Evolutionary conservation across 345 rosid genomes (phyloP), one percentile per base, ranked within the genome.

Genomic region (Linum trigynum): DNA sequence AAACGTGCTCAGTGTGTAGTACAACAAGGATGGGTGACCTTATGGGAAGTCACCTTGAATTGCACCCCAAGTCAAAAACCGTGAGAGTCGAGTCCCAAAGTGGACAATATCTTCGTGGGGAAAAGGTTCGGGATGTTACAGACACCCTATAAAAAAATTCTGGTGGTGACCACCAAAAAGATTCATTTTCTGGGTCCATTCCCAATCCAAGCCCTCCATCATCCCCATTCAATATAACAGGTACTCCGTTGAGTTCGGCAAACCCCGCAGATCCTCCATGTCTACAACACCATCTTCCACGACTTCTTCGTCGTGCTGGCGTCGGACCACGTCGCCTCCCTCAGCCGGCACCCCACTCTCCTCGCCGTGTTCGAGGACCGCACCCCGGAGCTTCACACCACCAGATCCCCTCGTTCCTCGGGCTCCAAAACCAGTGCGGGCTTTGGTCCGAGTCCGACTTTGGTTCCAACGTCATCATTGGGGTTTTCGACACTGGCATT

Each of bases 361-460:
- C 91, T 92, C 69, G 77, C 90, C 2, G 80, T 83, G 37, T 67
- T 88, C 37, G 85, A 85, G 65, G 97, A 92, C 66, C 84, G 69
- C 0, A 87, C 90, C 59, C 82, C 90, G 5, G 55, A 80, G 35
- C 97, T 88, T 61, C 94, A 90, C 77, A 90, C 97, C 51, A 92
- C 95, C 5, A 85, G 95, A 4, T 92, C 95, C 51, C 96, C 98
- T 7, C 94, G 75, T 92, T 90, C 68, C 81, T 92, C 1, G 95
- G 96, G 4, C 79, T 92, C 37, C 73, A 85, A 0, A 92, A 86
- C 73, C 92, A 88, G 63, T 82, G 64, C 0, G 92, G 97, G 0
- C 85, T 92, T 35, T 92, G 98, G 98, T 86, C 94, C 0, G 79
- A 88, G 7, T 90, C 96, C 35, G 76, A 90, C 48, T 92, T 88